phyloP scores from a whole-genome alignment of 345 rosid genomes.

The Lenwebbia sp. region DNA sequence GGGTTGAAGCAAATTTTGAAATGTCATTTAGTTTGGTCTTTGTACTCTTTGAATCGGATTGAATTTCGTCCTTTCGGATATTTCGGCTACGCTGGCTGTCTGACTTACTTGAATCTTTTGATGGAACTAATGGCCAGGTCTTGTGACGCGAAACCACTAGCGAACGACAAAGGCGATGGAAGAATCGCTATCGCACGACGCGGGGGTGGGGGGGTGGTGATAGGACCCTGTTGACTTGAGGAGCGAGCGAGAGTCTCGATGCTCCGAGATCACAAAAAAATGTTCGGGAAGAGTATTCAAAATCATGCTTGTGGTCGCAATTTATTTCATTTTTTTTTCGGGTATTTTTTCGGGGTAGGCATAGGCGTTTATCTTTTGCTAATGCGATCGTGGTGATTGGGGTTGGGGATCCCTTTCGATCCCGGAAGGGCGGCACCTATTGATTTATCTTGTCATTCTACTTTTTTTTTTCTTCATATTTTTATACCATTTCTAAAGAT shows the following conservation, averaged over 20 bases:
- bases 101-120: accelerated
- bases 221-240: neutral
- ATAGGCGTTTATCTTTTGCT: neutral
- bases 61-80: neutral
- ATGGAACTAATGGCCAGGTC: accelerated
- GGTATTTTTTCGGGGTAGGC: neutral
- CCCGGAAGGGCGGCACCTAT: too few relatives aligned
- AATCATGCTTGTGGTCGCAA: neutral
- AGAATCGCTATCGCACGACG: neutral
- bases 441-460: too few relatives aligned
- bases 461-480: too few relatives aligned
- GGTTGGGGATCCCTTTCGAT: too few relatives aligned
- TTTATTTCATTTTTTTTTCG: neutral
- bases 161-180: neutral
- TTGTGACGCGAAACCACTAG: neutral
- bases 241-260: neutral
- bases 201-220: neutral
- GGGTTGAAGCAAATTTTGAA: neutral
- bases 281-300: neutral
- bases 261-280: neutral
- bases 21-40: neutral
- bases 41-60: neutral
- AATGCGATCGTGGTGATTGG: too few relatives aligned
- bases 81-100: accelerated
- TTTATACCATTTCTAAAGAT: too few relatives aligned